Conservation (phyloP, 306 rosid species). For the Pueraria montana region DNA sequence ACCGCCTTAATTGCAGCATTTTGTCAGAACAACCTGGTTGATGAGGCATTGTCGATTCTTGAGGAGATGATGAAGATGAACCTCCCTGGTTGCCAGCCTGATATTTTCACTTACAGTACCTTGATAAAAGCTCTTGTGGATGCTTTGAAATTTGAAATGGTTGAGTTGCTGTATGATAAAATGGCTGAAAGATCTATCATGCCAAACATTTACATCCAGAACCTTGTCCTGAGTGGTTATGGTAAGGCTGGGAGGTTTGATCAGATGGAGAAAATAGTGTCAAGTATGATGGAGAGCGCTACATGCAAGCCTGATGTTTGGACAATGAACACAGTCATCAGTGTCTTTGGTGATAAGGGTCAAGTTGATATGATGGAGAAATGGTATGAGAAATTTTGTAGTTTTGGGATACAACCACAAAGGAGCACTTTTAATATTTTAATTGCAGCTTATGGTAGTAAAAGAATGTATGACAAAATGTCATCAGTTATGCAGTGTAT, state of each 20-base stretch:
- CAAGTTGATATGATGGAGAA: slow-evolving; percentile 80
- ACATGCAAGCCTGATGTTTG: slow-evolving; percentile 79
- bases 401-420: slow-evolving; percentile 79
- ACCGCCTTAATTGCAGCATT: slow-evolving; percentile 79
- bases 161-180: slow-evolving; percentile 67
- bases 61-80: slow-evolving; percentile 83
- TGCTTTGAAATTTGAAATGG: slow-evolving; percentile 64
- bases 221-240: slow-evolving; percentile 77
- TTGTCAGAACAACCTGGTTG: slow-evolving; percentile 72
- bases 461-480: slow-evolving; percentile 84
- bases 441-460: slow-evolving; percentile 83
- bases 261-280: slow-evolving; percentile 77
- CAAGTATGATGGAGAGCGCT: slow-evolving; percentile 79
- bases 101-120: slow-evolving; percentile 75
- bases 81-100: slow-evolving; percentile 81
- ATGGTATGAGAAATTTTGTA: slow-evolving; percentile 83
- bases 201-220: slow-evolving; percentile 72
- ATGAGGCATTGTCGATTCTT: slow-evolving; percentile 65
- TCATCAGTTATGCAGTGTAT: slow-evolving; percentile 89
- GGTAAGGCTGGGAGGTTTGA: slow-evolving; percentile 78
- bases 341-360: slow-evolving; percentile 75
- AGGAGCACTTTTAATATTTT: slow-evolving; percentile 78
- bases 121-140: slow-evolving; percentile 76
- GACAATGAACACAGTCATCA: slow-evolving; percentile 83
- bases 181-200: slow-evolving; percentile 66